Base-by-base conservation (phyloP, 345 rosid genomes). In the Euclidium syriacum region DNA sequence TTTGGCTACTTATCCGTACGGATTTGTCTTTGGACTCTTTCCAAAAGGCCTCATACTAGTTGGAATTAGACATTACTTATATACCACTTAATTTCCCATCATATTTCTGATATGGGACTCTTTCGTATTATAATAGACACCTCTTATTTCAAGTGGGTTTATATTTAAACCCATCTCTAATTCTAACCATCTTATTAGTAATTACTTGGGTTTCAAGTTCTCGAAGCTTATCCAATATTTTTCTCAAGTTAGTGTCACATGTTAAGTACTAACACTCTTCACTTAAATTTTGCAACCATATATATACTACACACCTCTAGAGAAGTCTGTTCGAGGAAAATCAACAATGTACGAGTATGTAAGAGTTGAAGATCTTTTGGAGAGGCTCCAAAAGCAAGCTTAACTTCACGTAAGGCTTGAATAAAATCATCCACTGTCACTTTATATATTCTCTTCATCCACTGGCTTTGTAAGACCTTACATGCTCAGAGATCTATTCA, bases 321-420 rank as follows among this genome's bases (percentile, higher is more conserved):
- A 44, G 90, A 95, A 60, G 73, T 75, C 59, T 87, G 81, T 74
- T 81, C 81, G 63, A 91, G 85, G 51, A 81, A 87, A 51, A 75
- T 82, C 77, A 84, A 22, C 72, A 91, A 67, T 27, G 95, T 91
- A 46, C 86, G 96, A 46, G 78, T 68, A 57, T n/a, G n/a, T n/a
- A n/a, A 82, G 34, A 77, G 69, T 62, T 85, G 79, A 70, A 92
- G 95, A 62, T 87, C 96, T 65, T 89, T 84, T 16, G 88, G 69
- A 49, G 96, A 92, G 22, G 95, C 94, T 64, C 95, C 96, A 77
- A 89, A 89, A 47, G 94, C 91, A 42, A 95, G 90, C 49, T 67
- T 34, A 35, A 92, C 58, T 73, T 92, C 96, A 2, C 36, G 65
- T 15, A 87, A 69, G 11, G 91, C 98, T 57, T 73, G 78, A 55